These are phyloP conservation scores for Botrytis fabae DNA, from an alignment of 2,329 filamentous ascomycete species.

Conservation along the genomic window DNA sequence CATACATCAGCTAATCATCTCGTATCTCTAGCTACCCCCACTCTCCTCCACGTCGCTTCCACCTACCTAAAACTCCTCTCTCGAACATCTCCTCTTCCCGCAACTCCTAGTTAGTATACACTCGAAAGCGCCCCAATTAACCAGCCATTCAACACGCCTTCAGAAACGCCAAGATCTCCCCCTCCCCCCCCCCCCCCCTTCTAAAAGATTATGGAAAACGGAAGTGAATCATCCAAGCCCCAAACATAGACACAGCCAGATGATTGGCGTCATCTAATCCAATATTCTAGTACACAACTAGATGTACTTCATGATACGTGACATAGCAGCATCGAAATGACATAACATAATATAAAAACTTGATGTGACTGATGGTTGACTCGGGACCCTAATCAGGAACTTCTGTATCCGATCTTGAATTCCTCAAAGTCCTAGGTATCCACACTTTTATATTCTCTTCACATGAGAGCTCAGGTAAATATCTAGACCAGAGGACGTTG, in stretches of 20 bases:
- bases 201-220: too few species aligned
- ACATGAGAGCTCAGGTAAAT: not conserved
- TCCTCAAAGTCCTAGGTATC: too few species aligned
- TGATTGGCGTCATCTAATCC: too few species aligned
- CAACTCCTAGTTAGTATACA: not conserved
- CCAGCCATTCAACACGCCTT: not conserved
- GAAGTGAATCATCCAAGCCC: too few species aligned
- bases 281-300: too few species aligned
- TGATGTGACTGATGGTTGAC: not conserved
- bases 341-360: not conserved
- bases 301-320: not conserved
- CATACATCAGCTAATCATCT: not conserved
- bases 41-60: not conserved
- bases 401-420: too few species aligned
- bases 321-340: not conserved
- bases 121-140: not conserved
- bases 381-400: too few species aligned
- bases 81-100: not conserved
- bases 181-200: accelerated
- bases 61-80: not conserved
- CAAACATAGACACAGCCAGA: too few species aligned
- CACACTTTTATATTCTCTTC: not conserved
- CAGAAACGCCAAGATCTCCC: not conserved
- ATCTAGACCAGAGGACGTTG: not conserved
- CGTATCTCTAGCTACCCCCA: not conserved